phyloP scores from a whole-genome alignment of 148 eudicot genomes.

The Limonium bicolor region DNA sequence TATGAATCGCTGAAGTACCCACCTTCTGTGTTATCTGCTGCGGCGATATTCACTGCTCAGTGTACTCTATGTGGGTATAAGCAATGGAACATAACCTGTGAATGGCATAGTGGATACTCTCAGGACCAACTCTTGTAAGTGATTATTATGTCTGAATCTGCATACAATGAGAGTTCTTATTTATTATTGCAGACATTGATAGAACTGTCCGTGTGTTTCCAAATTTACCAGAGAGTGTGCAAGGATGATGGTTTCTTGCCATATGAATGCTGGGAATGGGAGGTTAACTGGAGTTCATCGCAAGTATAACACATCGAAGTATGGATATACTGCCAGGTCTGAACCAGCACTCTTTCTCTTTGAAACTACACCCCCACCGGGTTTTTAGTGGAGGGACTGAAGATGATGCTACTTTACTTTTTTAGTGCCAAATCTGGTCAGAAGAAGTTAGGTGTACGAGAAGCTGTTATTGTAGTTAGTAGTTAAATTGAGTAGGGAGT shows the following conservation, averaged over 20 bases:
- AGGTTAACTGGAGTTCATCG: conserved; percentile 69
- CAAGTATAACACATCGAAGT: conserved; percentile 60
- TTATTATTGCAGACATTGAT: background rate
- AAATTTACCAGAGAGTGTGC: conserved; percentile 54
- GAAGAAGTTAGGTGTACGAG: too few species aligned
- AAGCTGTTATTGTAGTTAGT: too few species aligned
- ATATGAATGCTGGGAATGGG: conserved; percentile 63
- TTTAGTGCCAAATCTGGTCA: too few species aligned
- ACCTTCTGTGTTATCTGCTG: conserved; percentile 75
- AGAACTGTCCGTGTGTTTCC: background rate
- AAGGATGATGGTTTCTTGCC: conserved; percentile 43
- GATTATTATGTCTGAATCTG: background rate
- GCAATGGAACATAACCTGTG: conserved; percentile 72
- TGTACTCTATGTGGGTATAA: conserved; percentile 40
- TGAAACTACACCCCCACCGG: too few species aligned
- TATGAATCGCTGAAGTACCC: conserved; percentile 62
- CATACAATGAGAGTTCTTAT: background rate
- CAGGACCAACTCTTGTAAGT: conserved; percentile 61
- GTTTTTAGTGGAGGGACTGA: too few species aligned
- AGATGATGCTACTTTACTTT: too few species aligned
- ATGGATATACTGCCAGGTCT: conserved; percentile 49
- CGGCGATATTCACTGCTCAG: conserved; percentile 72
- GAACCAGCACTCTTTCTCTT: conserved; percentile 62
- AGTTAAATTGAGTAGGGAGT: too few species aligned
- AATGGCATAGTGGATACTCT: conserved; percentile 43